Evolutionary conservation across 495 filamentous ascomycete species (phyloP).

Genomic region (Astrothelium subdiscretum): DNA sequence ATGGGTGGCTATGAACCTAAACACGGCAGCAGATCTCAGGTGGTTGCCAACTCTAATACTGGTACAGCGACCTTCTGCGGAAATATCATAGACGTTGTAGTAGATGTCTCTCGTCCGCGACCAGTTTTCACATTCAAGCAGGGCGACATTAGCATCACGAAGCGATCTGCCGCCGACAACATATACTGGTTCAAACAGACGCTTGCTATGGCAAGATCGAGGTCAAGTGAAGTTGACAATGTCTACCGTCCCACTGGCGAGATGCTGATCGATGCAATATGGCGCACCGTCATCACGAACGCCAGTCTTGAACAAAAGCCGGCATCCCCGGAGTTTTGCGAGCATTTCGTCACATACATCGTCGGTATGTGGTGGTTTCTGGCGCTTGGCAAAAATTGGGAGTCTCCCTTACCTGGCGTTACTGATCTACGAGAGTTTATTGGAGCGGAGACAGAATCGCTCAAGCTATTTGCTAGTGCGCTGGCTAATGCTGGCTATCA

Average conservation of each 20-base stretch:
- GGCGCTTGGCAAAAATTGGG: background rate
- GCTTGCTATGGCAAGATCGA: too few species aligned
- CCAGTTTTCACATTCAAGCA: too few species aligned
- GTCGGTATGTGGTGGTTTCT: background rate
- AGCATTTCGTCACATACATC: background rate
- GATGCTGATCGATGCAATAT: background rate
- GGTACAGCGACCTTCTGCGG: too few species aligned
- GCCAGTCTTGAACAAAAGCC: background rate
- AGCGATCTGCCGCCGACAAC: too few species aligned
- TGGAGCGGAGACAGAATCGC: background rate
- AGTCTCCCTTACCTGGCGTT: background rate
- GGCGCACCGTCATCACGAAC: background rate
- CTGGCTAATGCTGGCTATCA: background rate
- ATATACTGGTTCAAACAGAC: too few species aligned
- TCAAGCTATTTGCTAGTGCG: background rate
- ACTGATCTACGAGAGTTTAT: background rate
- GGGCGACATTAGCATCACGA: too few species aligned
- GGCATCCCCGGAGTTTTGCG: background rate
- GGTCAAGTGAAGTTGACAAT: too few species aligned
- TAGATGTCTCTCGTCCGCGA: too few species aligned
- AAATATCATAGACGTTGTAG: too few species aligned
- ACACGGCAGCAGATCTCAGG: background rate
- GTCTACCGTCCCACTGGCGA: background rate
- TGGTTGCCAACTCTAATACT: too few species aligned
- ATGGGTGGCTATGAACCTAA: background rate